Conservation (phyloP, 768 basidiomycete species). For the Mycena capillaripes region DNA sequence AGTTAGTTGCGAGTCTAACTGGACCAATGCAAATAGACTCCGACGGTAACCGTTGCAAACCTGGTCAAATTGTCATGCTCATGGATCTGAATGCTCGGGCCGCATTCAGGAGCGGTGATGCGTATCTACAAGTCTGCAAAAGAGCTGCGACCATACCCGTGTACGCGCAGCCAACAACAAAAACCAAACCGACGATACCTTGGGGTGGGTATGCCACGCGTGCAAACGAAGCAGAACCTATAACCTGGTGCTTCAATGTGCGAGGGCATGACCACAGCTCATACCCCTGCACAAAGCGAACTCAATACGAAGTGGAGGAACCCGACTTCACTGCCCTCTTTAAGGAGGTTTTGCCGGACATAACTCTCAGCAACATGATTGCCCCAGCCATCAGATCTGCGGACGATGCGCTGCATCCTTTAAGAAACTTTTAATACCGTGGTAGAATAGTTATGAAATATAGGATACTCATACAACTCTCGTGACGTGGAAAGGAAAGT, state of each 20-base stretch:
- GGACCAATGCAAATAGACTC: conserved; percentile 4
- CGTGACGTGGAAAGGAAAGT: too few species aligned
- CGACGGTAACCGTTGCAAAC: background rate
- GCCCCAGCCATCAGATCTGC: too few species aligned
- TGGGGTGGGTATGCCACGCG: background rate
- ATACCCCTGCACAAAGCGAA: background rate
- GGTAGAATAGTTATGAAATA: too few species aligned
- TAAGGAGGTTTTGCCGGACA: too few species aligned
- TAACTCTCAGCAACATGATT: too few species aligned
- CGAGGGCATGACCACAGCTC: background rate
- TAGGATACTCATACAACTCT: too few species aligned
- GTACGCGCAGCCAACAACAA: background rate
- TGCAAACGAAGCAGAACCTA: background rate
- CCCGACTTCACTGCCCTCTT: too few species aligned
- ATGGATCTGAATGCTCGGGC: background rate
- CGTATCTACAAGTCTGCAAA: background rate
- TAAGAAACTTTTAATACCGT: too few species aligned
- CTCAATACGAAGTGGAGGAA: too few species aligned
- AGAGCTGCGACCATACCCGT: background rate
- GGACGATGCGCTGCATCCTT: too few species aligned
- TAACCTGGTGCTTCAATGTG: background rate
- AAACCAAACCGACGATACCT: background rate
- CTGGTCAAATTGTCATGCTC: background rate
- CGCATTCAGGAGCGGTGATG: background rate
- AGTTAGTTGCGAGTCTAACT: background rate